Evolutionary conservation across 2,329 filamentous ascomycete genomes (phyloP), one percentile per base, ranked within the genome.

Genomic region (Fusarium heterosporum): DNA sequence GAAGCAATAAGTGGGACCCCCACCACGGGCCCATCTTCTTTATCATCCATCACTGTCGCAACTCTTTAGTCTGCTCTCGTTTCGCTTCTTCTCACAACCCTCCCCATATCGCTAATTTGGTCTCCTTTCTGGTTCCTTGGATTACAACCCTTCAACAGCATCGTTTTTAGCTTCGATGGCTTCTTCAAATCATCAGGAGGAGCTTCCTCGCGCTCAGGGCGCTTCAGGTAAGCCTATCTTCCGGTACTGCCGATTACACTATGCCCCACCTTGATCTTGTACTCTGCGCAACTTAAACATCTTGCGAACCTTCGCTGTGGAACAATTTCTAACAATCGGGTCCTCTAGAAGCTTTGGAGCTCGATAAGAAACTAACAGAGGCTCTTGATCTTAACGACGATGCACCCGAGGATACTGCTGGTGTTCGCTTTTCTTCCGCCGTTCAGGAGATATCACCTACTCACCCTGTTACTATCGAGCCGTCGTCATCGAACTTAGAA

Each of bases 351-450:
- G 69, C 61, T 47, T 26, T 45, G 12, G 64, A 72, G 16, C 28
- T 46, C 8, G 14, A 49, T 25, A 38, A 58, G 41, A 45, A 60
- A 29, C 47, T 61, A 42, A 46, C 61, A 55, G 63, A 58, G 38
- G 26, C 50, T 10, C 41, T 61, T 17, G 61, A 22, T 17, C 29
- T 41, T 11, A 59, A 63, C 19, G 54, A 68, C n/a, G 41, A 61
- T 17, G 17, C 25, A 11, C 43, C 49, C 12, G 61, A 66, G 26
- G 69, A 69, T 59, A 74, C 75, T 55, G 81, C 82, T 56, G 82
- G 86, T 59, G 91, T 93, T 54, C 90, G 90, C 59, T 94, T 93
- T 77, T 89, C 90, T 54, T 88, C 90, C 28, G 83, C 86, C 64
- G 87, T 90, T 61, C 84, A 93, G 74, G 89, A 93, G 77, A 92